phyloP scores from a whole-genome alignment of 441 rosid species.

The Jatropha multifida region DNA sequence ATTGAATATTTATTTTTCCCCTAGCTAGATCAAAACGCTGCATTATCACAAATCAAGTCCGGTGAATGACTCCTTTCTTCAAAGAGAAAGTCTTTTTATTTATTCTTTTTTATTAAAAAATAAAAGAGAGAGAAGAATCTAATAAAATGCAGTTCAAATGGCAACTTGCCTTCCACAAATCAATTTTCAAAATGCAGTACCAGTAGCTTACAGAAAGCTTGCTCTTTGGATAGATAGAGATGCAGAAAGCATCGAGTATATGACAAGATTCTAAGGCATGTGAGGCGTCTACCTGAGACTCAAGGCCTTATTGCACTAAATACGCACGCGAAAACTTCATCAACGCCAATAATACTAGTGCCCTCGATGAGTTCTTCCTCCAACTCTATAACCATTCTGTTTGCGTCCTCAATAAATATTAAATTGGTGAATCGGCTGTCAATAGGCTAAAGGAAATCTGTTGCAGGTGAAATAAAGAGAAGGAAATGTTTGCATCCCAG shows the following conservation, averaged over 20 bases:
- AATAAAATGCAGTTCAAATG: too few relatives aligned
- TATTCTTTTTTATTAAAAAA: too few relatives aligned
- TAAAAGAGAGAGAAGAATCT: too few relatives aligned
- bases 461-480: constrained; percentile 17
- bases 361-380: constrained; percentile 76
- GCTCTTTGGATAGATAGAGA: constrained; percentile 31
- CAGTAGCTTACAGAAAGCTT: not conserved
- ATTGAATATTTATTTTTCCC: too few relatives aligned
- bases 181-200: too few relatives aligned
- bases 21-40: too few relatives aligned
- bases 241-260: constrained; percentile 34
- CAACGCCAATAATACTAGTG: constrained; percentile 45
- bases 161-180: too few relatives aligned
- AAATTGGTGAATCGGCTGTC: constrained; percentile 65
- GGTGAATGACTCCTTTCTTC: too few relatives aligned
- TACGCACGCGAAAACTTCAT: constrained; percentile 87
- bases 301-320: constrained; percentile 86
- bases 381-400: constrained; percentile 79
- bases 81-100: too few relatives aligned
- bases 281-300: constrained; percentile 71
- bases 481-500: constrained; percentile 19
- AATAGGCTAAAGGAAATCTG: constrained; percentile 70
- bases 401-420: constrained; percentile 66
- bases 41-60: too few relatives aligned
- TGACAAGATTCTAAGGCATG: constrained; percentile 68